These are phyloP conservation scores for Ciborinia camelliae DNA, from an alignment of 2,329 filamentous ascomycete genomes.

Conservation along the genomic window DNA sequence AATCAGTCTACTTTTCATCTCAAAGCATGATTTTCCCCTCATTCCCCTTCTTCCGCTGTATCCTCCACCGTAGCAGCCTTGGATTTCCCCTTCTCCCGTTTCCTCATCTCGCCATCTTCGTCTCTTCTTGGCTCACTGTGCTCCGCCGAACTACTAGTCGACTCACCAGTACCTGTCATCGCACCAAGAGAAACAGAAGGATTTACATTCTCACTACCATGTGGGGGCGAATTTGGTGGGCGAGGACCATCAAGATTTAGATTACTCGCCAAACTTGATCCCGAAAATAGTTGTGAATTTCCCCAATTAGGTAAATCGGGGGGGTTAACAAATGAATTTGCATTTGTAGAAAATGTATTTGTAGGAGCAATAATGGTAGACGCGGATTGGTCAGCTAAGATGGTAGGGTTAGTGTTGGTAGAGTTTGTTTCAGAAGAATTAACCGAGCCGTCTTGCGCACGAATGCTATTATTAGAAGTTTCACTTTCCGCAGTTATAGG, in stretches of 20 bases:
- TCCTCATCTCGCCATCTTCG: constrained; percentile 24
- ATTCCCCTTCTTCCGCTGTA: constrained; percentile 40
- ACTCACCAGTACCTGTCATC: constrained; percentile 1
- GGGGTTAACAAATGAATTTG: constrained; percentile 21
- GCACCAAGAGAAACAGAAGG: not conserved
- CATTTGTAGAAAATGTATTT: constrained; percentile 20
- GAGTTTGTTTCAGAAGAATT: constrained; percentile 32
- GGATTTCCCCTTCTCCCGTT: constrained; percentile 43
- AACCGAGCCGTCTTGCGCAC: constrained; percentile 28
- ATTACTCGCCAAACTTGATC: constrained; percentile 14
- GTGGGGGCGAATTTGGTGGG: not conserved
- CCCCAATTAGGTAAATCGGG: constrained; percentile 9
- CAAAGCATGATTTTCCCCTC: not conserved
- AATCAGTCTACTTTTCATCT: not conserved
- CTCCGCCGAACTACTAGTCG: constrained; percentile 16
- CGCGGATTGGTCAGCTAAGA: constrained; percentile 28
- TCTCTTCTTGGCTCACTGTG: constrained; percentile 16
- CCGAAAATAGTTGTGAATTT: constrained; percentile 31
- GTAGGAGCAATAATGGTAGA: constrained; percentile 25
- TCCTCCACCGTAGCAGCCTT: constrained; percentile 49
- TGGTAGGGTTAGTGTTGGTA: constrained; percentile 30
- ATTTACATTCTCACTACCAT: not conserved
- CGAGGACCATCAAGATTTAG: constrained; percentile 15
- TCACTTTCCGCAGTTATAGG: constrained; percentile 23
- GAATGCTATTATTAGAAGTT: constrained; percentile 18